Base-by-base conservation (phyloP, 2,329 filamentous ascomycete species). In the Leptosphaerulina australis region DNA sequence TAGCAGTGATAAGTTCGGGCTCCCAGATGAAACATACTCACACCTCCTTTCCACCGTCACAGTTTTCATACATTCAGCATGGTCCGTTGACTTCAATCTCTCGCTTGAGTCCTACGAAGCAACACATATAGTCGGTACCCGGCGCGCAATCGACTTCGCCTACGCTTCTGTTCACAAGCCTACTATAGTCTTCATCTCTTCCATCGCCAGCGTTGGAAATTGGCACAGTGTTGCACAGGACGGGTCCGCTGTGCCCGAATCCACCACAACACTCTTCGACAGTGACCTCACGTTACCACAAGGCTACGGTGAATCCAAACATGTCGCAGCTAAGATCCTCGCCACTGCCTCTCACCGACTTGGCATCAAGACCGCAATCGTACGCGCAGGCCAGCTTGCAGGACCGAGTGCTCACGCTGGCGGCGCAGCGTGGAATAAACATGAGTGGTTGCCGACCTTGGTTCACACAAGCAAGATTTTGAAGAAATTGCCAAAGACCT, bases 41-140 rank as follows among this genome's bases (percentile, higher is more conserved):
- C 17, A 15, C 0, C 40, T 68, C 4, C 48, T 45, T 3, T 35
- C 38, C 1, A 57, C 45, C 0, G 62, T 80, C 1, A 74, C 74
- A 0, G 62, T 62, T 8, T 71, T 82, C 20, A 78, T 83, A 22
- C 79, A 83, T 67, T 74, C 73, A 54, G 79, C 80, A 0, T 82
- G 81, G 81, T 67, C 77, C 1, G 81, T 83, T 21, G 81, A 84
- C 63, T 84, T 84, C 70, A 82, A 58, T 8, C 30, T 60, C 1
- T 55, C 58, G 1, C 47, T 66, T 8, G 44, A 54, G 12, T 45
- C 54, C 3, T 66, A 62, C 43, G 57, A 60, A 30, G 20, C 30
- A 4, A 52, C 50, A 4, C 56, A 59, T 20, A 55, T 59, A 17
- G 37, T 48, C 1, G 56, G 56, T 2, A 50, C 45, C 11, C 38